Evolutionary conservation across 192 early-diverging fungal genomes (phyloP).

Genomic region (Pilobolus umbonatus): DNA sequence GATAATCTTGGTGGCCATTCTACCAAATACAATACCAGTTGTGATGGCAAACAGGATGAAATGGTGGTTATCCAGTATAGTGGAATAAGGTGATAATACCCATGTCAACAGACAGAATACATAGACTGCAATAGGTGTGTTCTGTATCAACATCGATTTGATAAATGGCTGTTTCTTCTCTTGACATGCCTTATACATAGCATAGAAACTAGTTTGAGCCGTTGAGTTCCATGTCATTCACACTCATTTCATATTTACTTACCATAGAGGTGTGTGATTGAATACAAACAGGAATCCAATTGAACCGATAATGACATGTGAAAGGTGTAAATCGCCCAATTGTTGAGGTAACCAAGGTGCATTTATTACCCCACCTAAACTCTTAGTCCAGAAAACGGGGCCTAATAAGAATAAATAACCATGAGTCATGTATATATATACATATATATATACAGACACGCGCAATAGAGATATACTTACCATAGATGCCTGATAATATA

Average conservation of each 20-base stretch:
- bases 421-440: not conserved
- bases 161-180: constrained; percentile 58
- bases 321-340: not conserved
- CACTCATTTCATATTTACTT: constrained; percentile 10
- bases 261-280: constrained; percentile 32
- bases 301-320: constrained; percentile 14
- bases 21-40: constrained; percentile 78
- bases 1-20: constrained; percentile 87
- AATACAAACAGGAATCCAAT: constrained; percentile 24
- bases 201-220: constrained; percentile 32
- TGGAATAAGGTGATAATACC: constrained; percentile 64
- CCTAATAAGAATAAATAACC: not conserved
- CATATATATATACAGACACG: not conserved
- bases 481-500: constrained; percentile 60
- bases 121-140: constrained; percentile 62
- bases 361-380: constrained; percentile 2
- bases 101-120: constrained; percentile 60
- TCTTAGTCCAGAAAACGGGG: constrained; percentile 15
- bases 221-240: no score
- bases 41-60: constrained; percentile 71
- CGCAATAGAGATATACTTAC: constrained; percentile 24
- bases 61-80: constrained; percentile 63
- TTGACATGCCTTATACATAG: constrained; percentile 38
- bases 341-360: constrained; percentile 15
- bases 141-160: constrained; percentile 50